Evolutionary conservation across 306 rosid species (phyloP), one percentile per base, ranked within the genome.

Genomic region (Hippophae tibetana): DNA sequence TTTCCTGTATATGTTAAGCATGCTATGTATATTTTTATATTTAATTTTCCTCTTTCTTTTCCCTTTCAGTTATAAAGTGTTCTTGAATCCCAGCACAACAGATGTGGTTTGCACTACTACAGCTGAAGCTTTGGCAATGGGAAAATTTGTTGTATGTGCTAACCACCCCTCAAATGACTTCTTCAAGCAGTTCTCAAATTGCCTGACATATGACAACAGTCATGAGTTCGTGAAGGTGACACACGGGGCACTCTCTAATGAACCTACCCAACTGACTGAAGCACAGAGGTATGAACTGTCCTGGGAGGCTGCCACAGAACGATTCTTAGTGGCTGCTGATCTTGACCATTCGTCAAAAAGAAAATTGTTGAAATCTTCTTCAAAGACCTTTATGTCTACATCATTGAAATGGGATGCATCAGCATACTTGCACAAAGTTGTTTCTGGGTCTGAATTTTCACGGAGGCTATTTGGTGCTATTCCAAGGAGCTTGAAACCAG

Each of bases 91-190:
- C 43, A 92, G 98, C 84, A 85, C 96, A 54, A 85, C 98, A 38
- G 96, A 92, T 40, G 96, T 87, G 72, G 95, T 92, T 52, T 92
- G 98, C 74, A 92, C 98, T 1, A 81, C 98, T n/a, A 82, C 96
- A n/a, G 95, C 96, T 41, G 98, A 92, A 78, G 96, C 98, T 42
- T 75, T 92, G 72, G 98, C 98, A 45, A 92, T 87, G 98, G 96
- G 95, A 0, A 92, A 87, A 71, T 72, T 87, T 27, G 87, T 87
- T 45, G 71, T 87, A 26, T 92, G 96, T 6, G 95, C 96, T 47
- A 75, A 87, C 56, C 96, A 92, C 70, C 81, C 86, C 69, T 92
- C 98, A 50, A 92, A 92, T 59, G 89, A 92, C n/a, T 92, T 92
- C 81, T 92, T 92, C 82, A 87, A 82, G 82, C 89, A 87, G 84